Evolutionary conservation across 2,329 filamentous ascomycete genomes (phyloP).

Genomic region (Diplodia intermedia): DNA sequence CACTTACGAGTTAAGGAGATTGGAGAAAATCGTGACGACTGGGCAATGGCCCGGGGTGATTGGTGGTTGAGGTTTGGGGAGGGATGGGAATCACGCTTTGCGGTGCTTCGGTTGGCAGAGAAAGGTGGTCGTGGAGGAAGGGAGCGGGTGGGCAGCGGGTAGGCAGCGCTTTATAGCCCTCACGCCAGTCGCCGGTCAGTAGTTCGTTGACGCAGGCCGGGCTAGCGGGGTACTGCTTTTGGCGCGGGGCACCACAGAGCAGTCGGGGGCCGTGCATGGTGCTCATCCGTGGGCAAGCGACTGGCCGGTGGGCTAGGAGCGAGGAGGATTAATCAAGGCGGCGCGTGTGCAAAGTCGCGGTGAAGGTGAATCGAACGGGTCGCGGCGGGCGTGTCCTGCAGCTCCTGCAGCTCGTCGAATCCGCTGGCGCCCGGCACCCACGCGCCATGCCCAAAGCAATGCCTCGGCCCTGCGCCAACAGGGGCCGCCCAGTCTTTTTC

Average conservation of each 20-base stretch:
- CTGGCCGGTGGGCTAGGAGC: conserved; percentile 1
- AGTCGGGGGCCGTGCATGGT: conserved; percentile 11
- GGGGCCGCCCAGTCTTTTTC: conserved; percentile 14
- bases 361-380: conserved; percentile 16
- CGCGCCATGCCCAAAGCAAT: conserved; percentile 4
- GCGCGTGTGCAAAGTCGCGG: conserved; percentile 20
- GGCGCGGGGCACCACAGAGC: conserved; percentile 11
- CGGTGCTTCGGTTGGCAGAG: not conserved
- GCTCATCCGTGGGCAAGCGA: not conserved
- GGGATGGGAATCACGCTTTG: conserved; percentile 1
- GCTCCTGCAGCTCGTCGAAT: not conserved
- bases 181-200: conserved; percentile 2
- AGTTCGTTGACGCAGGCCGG: not conserved
- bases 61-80: not conserved
- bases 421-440: conserved; percentile 20
- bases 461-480: conserved; percentile 12
- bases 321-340: conserved; percentile 11
- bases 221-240: conserved; percentile 1
- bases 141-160: not conserved
- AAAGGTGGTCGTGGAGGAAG: conserved; percentile 5
- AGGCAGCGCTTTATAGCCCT: conserved; percentile 30
- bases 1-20: conserved; percentile 93
- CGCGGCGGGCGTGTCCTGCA: conserved; percentile 9
- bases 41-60: conserved; percentile 51
- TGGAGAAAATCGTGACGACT: conserved; percentile 96